Evolutionary conservation across 805 yeast species (phyloP).

Genomic region (Wickerhamiella cacticola): DNA sequence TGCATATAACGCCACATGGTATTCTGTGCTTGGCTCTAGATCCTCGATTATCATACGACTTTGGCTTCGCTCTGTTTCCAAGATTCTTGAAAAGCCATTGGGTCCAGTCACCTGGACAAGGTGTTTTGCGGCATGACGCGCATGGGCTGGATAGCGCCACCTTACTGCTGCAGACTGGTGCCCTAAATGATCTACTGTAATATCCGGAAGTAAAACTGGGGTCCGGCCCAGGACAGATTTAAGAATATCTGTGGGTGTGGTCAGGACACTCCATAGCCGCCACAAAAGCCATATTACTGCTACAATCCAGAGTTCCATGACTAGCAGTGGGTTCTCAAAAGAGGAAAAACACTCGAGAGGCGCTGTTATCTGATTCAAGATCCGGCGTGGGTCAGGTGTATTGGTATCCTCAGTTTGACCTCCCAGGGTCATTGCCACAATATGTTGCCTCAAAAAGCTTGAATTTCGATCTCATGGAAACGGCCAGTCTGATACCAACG

Average conservation of each 20-base stretch:
- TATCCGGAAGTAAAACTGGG: slow-evolving; percentile 3
- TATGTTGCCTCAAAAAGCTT: background rate
- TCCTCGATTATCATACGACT: slow-evolving; percentile 27
- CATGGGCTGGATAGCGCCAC: slow-evolving; percentile 12
- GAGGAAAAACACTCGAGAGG: background rate
- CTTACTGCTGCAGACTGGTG: slow-evolving; percentile 8
- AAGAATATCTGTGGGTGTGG: slow-evolving; percentile 5
- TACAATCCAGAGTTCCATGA: slow-evolving; percentile 12
- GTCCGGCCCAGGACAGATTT: slow-evolving; percentile 3
- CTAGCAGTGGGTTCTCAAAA: background rate
- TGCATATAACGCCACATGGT: slow-evolving; percentile 28
- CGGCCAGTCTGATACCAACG: too few relatives aligned
- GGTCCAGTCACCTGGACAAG: background rate
- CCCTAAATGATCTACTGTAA: slow-evolving; percentile 9
- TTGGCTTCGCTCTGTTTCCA: slow-evolving; percentile 29
- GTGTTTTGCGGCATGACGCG: slow-evolving; percentile 9
- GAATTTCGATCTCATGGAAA: too few relatives aligned
- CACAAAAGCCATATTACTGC: slow-evolving; percentile 8
- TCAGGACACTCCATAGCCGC: slow-evolving; percentile 10
- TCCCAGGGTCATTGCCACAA: slow-evolving; percentile 5
- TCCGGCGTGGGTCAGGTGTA: slow-evolving; percentile 2
- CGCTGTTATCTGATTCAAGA: background rate
- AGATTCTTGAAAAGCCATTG: background rate
- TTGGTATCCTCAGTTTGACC: background rate
- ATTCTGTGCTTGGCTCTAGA: slow-evolving; percentile 27